Conservation (phyloP, 2,329 filamentous ascomycete species). For the Xylaria sp. region DNA sequence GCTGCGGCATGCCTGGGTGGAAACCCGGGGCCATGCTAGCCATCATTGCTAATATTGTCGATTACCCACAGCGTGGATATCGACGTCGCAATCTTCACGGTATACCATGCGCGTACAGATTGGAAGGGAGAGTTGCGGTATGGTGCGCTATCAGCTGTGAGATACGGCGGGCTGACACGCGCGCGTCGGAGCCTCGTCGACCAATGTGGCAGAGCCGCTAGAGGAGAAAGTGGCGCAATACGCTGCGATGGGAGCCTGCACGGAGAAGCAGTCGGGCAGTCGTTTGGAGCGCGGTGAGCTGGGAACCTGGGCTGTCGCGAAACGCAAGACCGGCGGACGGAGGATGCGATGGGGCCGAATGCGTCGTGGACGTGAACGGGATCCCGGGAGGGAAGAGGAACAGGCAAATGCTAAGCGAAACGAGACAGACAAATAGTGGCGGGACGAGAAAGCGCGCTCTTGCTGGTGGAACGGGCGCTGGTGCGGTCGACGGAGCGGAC, state of each 20-base stretch:
- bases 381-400: neutral
- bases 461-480: conserved; percentile 12
- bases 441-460: conserved; percentile 9
- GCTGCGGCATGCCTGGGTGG: conserved; percentile 77
- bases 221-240: conserved; percentile 10
- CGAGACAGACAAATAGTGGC: conserved; percentile 14
- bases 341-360: conserved; percentile 18
- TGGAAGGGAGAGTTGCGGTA: conserved; percentile 26
- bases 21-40: conserved; percentile 72
- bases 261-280: neutral
- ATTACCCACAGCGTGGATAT: conserved; percentile 70
- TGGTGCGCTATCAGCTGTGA: conserved; percentile 30
- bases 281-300: conserved; percentile 13
- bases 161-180: conserved; percentile 14
- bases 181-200: conserved; percentile 14
- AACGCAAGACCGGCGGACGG: neutral
- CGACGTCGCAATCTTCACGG: conserved; percentile 57
- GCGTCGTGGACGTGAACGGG: conserved; percentile 8
- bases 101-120: conserved; percentile 58
- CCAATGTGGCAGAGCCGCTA: neutral
- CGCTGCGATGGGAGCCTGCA: conserved; percentile 2
- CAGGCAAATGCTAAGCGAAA: neutral
- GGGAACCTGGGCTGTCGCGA: conserved; percentile 2
- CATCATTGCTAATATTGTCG: conserved; percentile 70
- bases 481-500: conserved; percentile 30